These are phyloP conservation scores for Aspergillus caelatus DNA, from an alignment of 2,329 filamentous ascomycete genomes.

Conservation along the genomic window DNA sequence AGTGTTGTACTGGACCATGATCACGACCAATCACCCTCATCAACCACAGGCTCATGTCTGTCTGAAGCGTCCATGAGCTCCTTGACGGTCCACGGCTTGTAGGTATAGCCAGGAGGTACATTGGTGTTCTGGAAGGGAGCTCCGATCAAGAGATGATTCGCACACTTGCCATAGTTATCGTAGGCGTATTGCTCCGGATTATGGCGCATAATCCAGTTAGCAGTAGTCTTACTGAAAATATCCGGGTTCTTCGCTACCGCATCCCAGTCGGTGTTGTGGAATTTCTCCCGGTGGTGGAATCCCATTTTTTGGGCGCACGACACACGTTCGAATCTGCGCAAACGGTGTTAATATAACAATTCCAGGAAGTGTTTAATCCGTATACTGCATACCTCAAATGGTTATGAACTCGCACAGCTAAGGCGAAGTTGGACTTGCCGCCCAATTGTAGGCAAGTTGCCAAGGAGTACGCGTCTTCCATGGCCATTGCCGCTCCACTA, in stretches of 20 bases:
- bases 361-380: accelerated
- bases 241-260: slow-evolving; percentile 11
- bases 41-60: background rate
- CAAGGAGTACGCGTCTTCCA: slow-evolving; percentile 12
- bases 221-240: slow-evolving; percentile 5
- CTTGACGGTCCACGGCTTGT: slow-evolving; percentile 46
- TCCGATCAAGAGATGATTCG: slow-evolving; percentile 29
- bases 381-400: slow-evolving; percentile 33
- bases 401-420: slow-evolving; percentile 20
- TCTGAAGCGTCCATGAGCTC: slow-evolving; percentile 37
- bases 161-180: slow-evolving; percentile 12
- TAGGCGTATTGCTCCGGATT: slow-evolving; percentile 19
- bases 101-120: slow-evolving; percentile 47
- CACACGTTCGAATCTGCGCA: slow-evolving; percentile 38
- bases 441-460: slow-evolving; percentile 39
- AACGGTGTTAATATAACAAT: background rate
- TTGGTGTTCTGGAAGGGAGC: slow-evolving; percentile 49
- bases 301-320: slow-evolving; percentile 54
- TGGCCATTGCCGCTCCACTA: slow-evolving; percentile 7
- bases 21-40: background rate
- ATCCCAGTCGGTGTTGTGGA: slow-evolving; percentile 13
- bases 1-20: background rate
- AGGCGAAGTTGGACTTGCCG: slow-evolving; percentile 40
- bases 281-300: slow-evolving; percentile 43
- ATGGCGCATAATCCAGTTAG: slow-evolving; percentile 14